phyloP scores from a whole-genome alignment of 2,329 filamentous ascomycete species.

The Ascochyta clinopodiicola region DNA sequence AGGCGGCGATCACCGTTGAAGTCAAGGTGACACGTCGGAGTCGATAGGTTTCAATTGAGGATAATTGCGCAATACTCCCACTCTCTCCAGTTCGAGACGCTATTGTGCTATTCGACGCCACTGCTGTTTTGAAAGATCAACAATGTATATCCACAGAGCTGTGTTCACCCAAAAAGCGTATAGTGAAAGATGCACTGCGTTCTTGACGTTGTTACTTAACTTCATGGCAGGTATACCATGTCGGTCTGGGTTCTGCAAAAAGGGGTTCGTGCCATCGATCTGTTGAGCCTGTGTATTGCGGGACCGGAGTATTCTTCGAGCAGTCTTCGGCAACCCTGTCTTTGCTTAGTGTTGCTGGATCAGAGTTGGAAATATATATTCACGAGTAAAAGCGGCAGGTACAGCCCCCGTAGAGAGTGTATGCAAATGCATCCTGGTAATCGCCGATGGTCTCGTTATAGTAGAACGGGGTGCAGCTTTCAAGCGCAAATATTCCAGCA shows the following conservation, averaged over 20 bases:
- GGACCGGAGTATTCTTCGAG: background rate
- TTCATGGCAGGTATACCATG: constrained; percentile 21
- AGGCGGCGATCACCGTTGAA: too few species aligned
- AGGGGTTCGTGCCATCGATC: constrained; percentile 13
- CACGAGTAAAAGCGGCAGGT: constrained; percentile 12
- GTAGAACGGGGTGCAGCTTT: constrained; percentile 6
- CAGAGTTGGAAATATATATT: background rate
- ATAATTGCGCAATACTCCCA: too few species aligned
- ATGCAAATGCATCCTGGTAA: constrained; percentile 17
- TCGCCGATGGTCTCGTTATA: constrained; percentile 8
- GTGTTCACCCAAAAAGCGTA: background rate
- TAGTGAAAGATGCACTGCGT: background rate
- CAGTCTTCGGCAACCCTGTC: constrained; percentile 4
- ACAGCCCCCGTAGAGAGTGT: constrained; percentile 13
- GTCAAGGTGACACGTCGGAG: too few species aligned
- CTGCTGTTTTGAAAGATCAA: too few species aligned
- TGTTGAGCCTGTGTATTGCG: constrained; percentile 10
- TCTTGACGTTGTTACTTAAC: background rate
- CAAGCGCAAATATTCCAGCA: constrained; percentile 6
- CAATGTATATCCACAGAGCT: too few species aligned
- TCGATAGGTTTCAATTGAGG: too few species aligned
- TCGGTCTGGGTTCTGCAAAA: constrained; percentile 20
- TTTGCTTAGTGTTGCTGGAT: background rate
- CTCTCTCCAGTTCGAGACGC: too few species aligned
- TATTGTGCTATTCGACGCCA: too few species aligned